Base-by-base conservation (phyloP, 2,329 filamentous ascomycete species). In the Cercospora nicotianae region DNA sequence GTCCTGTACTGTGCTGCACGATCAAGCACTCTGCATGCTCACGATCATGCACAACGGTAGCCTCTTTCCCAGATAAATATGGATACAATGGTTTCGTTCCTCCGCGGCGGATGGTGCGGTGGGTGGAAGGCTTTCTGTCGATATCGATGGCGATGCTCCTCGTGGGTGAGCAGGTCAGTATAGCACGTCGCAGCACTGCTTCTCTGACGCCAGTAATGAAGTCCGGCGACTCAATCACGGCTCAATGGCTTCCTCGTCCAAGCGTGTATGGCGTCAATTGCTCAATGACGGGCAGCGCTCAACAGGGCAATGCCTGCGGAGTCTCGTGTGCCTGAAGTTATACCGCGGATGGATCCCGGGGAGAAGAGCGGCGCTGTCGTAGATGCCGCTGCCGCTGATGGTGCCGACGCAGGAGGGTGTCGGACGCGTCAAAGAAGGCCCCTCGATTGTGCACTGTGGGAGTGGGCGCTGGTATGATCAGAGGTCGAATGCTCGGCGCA, bases 181-280 rank as follows among this genome's bases (percentile, higher is more conserved):
- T 26, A 12, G 45, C 45, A 51, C 18, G 18, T 13, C 45, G 45
- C 45, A 51, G 18, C 45, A 23, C 42, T 53, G 42, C 55, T 59
- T 42, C 28, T 59, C 65, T 31, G 48, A 16, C 30, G 61, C 26
- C 53, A 26, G 51, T 26, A n/a, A 7, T 4, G 36, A 8, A 16
- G 20, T 39, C 59, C 13, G 31, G 26, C 23, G 31, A 36, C 55
- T 16, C 31, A 8, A 16, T 26, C 28, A 33, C 57, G 57, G 61
- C 48, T 65, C 62, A 62, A 45, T 51, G 62, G 42, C 28, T 36
- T 20, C 7, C 28, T 55, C 48, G 28, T 28, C 20, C 20, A 12
- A 20, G 36, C 42, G 55, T 28, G 66, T 57, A 68, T 68, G 66
- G 66, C 66, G 66, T 68, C 66, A 68, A 58, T 58, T 12, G 48